Evolutionary conservation across 2,329 filamentous ascomycete genomes (phyloP), one percentile per base, ranked within the genome.

Genomic region (Fusarium azukiicola): DNA sequence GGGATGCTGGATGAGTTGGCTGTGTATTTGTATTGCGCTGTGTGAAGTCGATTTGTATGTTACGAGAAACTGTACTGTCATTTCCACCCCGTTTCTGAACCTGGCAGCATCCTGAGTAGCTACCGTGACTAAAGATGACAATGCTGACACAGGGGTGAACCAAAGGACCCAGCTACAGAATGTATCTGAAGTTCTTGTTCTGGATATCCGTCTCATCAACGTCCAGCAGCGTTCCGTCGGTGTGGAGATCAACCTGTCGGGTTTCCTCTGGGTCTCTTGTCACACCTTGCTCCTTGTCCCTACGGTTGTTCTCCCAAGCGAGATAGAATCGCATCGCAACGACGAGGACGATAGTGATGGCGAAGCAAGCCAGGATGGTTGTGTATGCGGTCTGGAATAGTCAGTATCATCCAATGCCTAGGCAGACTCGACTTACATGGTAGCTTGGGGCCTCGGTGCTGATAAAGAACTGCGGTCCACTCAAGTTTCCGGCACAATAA

Each of bases 401-500:
- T 58, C 32, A 72, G 70, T 70, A 9, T 49, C 44, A 9, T 40
- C 27, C 3, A 54, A 23, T 10, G 21, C 23, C 27, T n/a, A 7
- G 44, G 16, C 2, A 7, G 23, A 32, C 13, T 23, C 19, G 14
- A 58, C 69, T 44, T 46, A 68, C 74, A 5, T 75, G 71, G n/a
- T 75, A 75, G 14, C 67, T 68, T 4, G 74, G 74, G 11, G 74
- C 74, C 44, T 75, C 74, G 16, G 46, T 73, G 6, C 71, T 44
- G 32, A 73, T 73, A 2, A 75, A 75, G 38, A 75, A 75, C 36
- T 93, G 92, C 1, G 92, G 92, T 1, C 91, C 92, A 44, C 92
- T 90, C 6, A 92, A 90, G 79, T 95, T 94, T 2, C 93, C 93
- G 1, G 89, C 87, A 52, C 90, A 91, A 90, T 92, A 93, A 5